Percentiles rank a stretch among this genome's conserved stretches.
Evolutionary conservation across 148 eudicot genomes (phyloP).

Genomic region (Rhododendron ovatum): DNA sequence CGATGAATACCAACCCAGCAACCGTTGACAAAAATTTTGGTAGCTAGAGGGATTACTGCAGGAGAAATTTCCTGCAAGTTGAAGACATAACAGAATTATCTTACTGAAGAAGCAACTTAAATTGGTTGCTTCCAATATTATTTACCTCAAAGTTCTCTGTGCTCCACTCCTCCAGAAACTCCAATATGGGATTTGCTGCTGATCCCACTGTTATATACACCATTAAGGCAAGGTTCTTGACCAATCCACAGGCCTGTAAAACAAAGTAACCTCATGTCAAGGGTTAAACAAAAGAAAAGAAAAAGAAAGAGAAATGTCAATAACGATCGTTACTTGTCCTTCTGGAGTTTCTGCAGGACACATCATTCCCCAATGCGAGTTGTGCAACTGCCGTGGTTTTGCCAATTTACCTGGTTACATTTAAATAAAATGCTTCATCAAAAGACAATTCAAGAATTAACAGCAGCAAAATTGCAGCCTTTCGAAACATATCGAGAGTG

Average conservation of each 20-base stretch:
- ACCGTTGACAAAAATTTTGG: slow-evolving; percentile 94
- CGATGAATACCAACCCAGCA: slow-evolving; percentile 97
- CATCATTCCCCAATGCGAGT: slow-evolving; percentile 99
- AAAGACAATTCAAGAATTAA: not conserved
- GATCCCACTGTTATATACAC: slow-evolving; percentile 93
- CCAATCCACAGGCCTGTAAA: slow-evolving; percentile 77
- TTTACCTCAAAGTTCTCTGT: slow-evolving; percentile 77
- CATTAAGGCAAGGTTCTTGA: slow-evolving; percentile 95
- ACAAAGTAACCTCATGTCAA: not conserved
- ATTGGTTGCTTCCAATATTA: not conserved
- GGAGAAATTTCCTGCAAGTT: slow-evolving; percentile 74
- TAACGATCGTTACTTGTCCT: slow-evolving; percentile 51
- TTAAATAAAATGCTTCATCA: not conserved
- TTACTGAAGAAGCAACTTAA: not conserved
- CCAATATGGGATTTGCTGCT: slow-evolving; percentile 88
- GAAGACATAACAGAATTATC: not conserved
- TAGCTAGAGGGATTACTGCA: slow-evolving; percentile 84
- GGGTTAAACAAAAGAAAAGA: not conserved
- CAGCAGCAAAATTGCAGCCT: not conserved
- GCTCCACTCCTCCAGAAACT: slow-evolving; percentile 96
- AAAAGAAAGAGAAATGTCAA: not conserved
- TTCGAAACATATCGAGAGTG: not conserved
- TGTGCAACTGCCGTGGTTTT: slow-evolving; percentile 93
- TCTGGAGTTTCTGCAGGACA: slow-evolving; percentile 99
- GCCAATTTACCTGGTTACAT: slow-evolving; percentile 65